These are phyloP conservation scores for Exophiala mesophila DNA, from an alignment of 2,329 filamentous ascomycete genomes.

Conservation along the genomic window DNA sequence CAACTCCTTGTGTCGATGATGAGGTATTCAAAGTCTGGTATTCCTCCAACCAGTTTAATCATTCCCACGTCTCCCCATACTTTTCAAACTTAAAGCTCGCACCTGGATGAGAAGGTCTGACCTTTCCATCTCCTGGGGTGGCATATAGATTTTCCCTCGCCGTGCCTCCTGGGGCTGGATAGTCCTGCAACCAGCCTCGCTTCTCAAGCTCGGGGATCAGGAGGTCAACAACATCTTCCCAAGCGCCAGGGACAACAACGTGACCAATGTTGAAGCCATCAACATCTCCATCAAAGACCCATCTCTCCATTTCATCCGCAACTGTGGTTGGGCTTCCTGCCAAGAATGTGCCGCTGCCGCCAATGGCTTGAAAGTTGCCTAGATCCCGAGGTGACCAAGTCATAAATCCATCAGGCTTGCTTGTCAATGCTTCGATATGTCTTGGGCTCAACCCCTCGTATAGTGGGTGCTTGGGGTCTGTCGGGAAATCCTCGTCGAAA, in stretches of 20 bases:
- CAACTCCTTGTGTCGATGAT: too few relatives aligned
- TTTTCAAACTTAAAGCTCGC: constrained; percentile 2
- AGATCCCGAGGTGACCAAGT: constrained; percentile 2
- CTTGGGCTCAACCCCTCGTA: neutral
- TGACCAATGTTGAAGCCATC: constrained; percentile 68
- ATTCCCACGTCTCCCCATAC: neutral
- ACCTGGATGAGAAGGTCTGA: neutral
- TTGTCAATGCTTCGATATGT: neutral
- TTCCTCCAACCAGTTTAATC: too few relatives aligned
- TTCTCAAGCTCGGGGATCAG: constrained; percentile 57
- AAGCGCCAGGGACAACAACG: constrained; percentile 60
- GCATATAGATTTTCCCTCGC: constrained; percentile 20
- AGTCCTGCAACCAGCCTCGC: constrained; percentile 35
- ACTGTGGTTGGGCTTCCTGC: constrained; percentile 62
- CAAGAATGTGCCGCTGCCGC: constrained; percentile 60
- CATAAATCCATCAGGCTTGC: neutral
- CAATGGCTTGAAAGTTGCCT: constrained; percentile 55
- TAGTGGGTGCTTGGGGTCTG: neutral
- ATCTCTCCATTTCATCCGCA: constrained; percentile 62
- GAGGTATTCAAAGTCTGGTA: too few relatives aligned
- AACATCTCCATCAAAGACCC: constrained; percentile 63
- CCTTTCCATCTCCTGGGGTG: neutral
- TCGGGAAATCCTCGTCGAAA: constrained; percentile 47
- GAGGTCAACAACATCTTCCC: constrained; percentile 62
- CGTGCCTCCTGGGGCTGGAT: constrained; percentile 5